phyloP scores from a whole-genome alignment of 768 basidiomycete species.

The Tephrocybe sp. region DNA sequence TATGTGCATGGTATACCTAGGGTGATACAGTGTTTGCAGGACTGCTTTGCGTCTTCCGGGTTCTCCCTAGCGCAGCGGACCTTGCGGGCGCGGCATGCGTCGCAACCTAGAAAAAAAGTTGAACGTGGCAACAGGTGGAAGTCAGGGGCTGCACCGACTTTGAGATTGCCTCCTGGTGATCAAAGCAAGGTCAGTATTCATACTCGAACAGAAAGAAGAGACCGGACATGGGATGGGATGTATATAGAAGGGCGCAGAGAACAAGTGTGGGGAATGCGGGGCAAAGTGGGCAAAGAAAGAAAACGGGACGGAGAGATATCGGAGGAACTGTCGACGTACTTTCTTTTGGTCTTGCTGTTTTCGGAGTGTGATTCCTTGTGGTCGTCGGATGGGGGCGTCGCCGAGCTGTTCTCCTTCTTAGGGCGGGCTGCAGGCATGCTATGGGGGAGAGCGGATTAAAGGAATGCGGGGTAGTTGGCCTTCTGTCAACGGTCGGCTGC shows the following conservation, averaged over 20 bases:
- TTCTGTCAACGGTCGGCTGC: conserved; percentile 22
- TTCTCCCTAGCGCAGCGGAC: conserved; percentile 82
- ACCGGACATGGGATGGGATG: conserved; percentile 25
- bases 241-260: conserved; percentile 25
- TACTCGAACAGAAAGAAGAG: conserved; percentile 18
- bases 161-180: conserved; percentile 75
- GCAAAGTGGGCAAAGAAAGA: conserved; percentile 33
- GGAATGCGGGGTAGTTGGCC: conserved; percentile 27
- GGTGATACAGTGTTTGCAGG: conserved; percentile 85
- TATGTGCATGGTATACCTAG: conserved; percentile 86
- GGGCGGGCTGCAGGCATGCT: conserved; percentile 65
- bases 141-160: conserved; percentile 46
- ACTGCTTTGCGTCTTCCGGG: conserved; percentile 69
- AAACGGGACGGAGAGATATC: conserved; percentile 55
- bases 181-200: conserved; percentile 31
- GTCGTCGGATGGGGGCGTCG: conserved; percentile 67
- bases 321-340: conserved; percentile 56
- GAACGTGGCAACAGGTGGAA: background rate
- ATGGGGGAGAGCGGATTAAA: conserved; percentile 30
- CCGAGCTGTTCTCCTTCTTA: conserved; percentile 63
- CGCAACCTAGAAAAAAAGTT: conserved; percentile 57
- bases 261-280: conserved; percentile 40
- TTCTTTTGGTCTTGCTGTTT: conserved; percentile 76
- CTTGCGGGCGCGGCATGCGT: conserved; percentile 84
- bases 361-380: conserved; percentile 56